Conservation (phyloP, 2,329 filamentous ascomycete species). For the Fusarium buharicum region DNA sequence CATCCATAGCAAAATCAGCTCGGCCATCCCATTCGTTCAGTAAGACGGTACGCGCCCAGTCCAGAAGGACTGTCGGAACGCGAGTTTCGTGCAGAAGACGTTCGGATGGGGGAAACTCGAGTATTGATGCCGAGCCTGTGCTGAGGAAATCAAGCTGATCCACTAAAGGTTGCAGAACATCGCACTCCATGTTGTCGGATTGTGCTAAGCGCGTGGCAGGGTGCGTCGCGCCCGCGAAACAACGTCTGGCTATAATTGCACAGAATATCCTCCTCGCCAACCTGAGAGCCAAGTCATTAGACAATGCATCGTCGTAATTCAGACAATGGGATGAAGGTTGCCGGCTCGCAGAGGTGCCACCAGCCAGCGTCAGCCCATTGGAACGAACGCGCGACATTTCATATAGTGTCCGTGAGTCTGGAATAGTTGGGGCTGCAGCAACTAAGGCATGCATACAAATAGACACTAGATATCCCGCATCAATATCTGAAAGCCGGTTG, state of each 20-base stretch:
- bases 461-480: constrained; percentile 65
- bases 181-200: constrained; percentile 46
- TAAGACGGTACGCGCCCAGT: constrained; percentile 80
- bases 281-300: constrained; percentile 68
- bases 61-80: constrained; percentile 67
- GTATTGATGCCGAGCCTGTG: constrained; percentile 55
- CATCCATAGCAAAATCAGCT: constrained; percentile 74
- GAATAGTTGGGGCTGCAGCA: constrained; percentile 64
- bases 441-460: constrained; percentile 72
- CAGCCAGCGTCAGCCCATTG: constrained; percentile 61
- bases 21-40: constrained; percentile 84
- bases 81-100: constrained; percentile 67
- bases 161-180: constrained; percentile 61
- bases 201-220: constrained; percentile 52
- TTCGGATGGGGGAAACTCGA: constrained; percentile 63
- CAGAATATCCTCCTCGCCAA: constrained; percentile 68
- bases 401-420: constrained; percentile 60
- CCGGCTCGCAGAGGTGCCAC: constrained; percentile 57
- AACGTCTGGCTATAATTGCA: constrained; percentile 64
- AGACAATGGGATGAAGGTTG: constrained; percentile 64
- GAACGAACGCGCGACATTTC: constrained; percentile 71
- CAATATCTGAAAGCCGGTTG: constrained; percentile 56
- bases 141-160: constrained; percentile 65
- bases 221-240: constrained; percentile 58
- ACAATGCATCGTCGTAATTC: constrained; percentile 71